Evolutionary conservation across 257 asterid species (phyloP).

Genomic region (Penstemon davidsonii): DNA sequence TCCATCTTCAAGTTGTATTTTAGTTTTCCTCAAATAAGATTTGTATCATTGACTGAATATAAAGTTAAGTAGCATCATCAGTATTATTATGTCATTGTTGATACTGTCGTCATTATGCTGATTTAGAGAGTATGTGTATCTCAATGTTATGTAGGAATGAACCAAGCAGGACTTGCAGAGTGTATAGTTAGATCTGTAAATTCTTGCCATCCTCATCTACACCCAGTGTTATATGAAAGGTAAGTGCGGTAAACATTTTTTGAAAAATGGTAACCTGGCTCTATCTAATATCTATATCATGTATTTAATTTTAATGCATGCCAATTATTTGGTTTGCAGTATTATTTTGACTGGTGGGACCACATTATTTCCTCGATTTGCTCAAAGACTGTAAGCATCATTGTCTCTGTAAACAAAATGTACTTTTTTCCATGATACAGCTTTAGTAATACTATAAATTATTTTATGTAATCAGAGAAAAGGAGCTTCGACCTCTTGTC

Average conservation of each 20-base stretch:
- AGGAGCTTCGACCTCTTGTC: conserved; percentile 92
- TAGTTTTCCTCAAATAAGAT: not conserved
- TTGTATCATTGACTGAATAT: not conserved
- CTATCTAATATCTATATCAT: conserved; percentile 21
- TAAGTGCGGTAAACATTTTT: conserved; percentile 26
- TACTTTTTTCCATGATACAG: conserved; percentile 1
- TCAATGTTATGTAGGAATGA: conserved; percentile 64
- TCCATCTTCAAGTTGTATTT: conserved; percentile 14
- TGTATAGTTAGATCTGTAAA: conserved; percentile 84
- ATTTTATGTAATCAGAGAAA: conserved; percentile 54
- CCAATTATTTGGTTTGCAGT: conserved; percentile 47
- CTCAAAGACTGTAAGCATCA: conserved; percentile 84
- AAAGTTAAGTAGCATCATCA: conserved; percentile 7
- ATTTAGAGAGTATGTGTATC: conserved; percentile 13
- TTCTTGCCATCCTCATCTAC: conserved; percentile 90
- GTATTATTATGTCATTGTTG: conserved; percentile 1
- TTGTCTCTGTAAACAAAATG: not conserved
- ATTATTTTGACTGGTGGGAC: conserved; percentile 93
- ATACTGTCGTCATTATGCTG: conserved; percentile 8
- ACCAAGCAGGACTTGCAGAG: conserved; percentile 96
- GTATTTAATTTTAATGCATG: conserved; percentile 22
- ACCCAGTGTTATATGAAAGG: conserved; percentile 94
- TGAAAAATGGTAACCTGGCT: not conserved
- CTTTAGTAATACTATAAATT: conserved; percentile 6
- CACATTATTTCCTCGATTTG: conserved; percentile 86